Base-by-base conservation (phyloP, 768 basidiomycete species). In the Rubroboletus pulcherrimus region DNA sequence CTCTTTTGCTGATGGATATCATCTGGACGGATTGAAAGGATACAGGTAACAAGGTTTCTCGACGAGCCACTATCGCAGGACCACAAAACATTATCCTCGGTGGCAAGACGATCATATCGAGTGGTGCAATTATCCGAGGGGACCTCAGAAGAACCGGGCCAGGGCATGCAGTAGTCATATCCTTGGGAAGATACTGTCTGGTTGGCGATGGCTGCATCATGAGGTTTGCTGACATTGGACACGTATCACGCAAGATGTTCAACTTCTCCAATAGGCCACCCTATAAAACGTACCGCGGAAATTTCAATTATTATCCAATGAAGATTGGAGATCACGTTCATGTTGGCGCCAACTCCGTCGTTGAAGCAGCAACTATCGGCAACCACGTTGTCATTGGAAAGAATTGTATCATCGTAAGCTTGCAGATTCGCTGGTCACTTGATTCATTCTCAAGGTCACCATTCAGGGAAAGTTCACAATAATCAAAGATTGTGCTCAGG, bases 261-360 rank as follows among this genome's bases (percentile, higher is more conserved):
- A 21, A 21, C 21, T 37, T 17, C 35, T 31, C 34, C 24, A 14
- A 37, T 42, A 90, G 90, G 59, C 91, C 90, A 10, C 92, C 90
- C 4, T 91, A 92, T 71, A 92, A 93, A 72, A 93, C 91, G 0
- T 93, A 93, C 69, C 84, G 91, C 49, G 90, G 89, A 57, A 86
- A 89, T 59, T 92, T 93, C 78, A 97, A 98, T 67, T 98, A 95
- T 73, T 98, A 98, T 66, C 96, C 96, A 6, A 93, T 98, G 87
- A 93, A 95, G 69, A 86, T 99, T 10, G 92, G 93, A 3, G 95
- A 98, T 73, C 86, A 92, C 67, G 97, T 98, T 24, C 88, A 96
- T 58, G 91, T 99, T 43, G 96, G 95, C 15, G 83, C 89, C n/a
- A 82, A 83, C 60, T 83, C 82, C 41, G 84, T 98, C 51, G 81